Base-by-base conservation (phyloP, 768 basidiomycete species). In the Pleurotus citrinopileatus region DNA sequence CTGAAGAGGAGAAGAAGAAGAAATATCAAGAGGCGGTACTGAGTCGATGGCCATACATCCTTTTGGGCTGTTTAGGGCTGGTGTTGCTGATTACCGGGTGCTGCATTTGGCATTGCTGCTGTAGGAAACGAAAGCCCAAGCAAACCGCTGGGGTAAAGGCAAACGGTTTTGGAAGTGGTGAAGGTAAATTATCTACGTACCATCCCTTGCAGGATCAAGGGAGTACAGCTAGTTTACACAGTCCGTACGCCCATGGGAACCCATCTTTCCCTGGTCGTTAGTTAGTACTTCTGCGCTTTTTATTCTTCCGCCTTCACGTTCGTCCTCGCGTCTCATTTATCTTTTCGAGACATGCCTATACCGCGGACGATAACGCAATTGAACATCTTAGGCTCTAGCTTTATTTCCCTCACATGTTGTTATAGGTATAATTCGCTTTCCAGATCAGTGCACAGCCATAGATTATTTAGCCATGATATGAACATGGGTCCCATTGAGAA, bases 1-100 rank as follows among this genome's bases (percentile, higher is more conserved):
- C 74, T n/a, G 74, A 59, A 1, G 75, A 73, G 54, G 86, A 87
- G 67, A 85, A 86, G 71, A 87, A 88, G 70, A 77, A 84, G 50
- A 72, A 73, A 55, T 80, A 82, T 59, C 79, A 83, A 61, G 85
- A 83, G 65, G 71, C 76, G 72, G 72, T 84, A 34, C 76, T 84
- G 61, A 86, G 83, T 62, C 84, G 76, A 55, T 90, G 85, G 89
- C 87, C 84, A 2, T 87, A 86, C 63, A 87, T 88, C 63, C 75
- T 86, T 40, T 57, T 73, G 7, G 88, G 85, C 32, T 81, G 81
- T 57, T 70, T 90, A 23, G 66, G 76, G 2, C 67, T 83, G 55
- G 65, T 83, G 22, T 51, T 76, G 27, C 59, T 82, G 40, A 58
- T 78, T 26, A 54, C 77, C 27, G 79, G 78, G 8, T 70, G 75